Percentiles rank a stretch among this genome's conserved stretches.
Conservation (phyloP, 1,139 yeast species). For the Candida buenavistaensis region DNA sequence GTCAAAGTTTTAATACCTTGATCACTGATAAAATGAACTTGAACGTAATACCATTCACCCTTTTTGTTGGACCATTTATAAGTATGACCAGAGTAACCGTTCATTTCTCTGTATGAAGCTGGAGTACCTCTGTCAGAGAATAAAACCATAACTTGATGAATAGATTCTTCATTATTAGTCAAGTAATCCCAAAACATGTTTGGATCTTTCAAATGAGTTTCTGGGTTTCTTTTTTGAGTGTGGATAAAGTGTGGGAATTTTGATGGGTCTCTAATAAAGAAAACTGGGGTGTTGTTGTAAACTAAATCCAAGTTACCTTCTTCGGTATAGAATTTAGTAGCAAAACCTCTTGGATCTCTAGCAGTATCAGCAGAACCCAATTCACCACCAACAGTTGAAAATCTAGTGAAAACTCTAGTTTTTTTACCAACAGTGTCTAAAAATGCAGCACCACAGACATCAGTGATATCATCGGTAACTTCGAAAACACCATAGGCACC, state of each 20-base stretch:
- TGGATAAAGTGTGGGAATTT: constrained; percentile 89
- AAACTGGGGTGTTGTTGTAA: constrained; percentile 86
- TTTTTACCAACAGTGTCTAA: constrained; percentile 73
- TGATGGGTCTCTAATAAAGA: constrained; percentile 82
- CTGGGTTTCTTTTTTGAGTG: constrained; percentile 79
- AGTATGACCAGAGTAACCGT: constrained; percentile 74
- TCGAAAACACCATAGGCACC: constrained; percentile 83
- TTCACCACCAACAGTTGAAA: constrained; percentile 91
- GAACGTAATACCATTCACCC: constrained; percentile 68
- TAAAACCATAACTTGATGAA: constrained; percentile 62
- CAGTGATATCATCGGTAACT: constrained; percentile 80
- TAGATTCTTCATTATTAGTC: constrained; percentile 59
- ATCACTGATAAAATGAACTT: constrained; percentile 60
- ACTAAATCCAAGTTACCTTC: constrained; percentile 90
- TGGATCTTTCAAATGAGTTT: constrained; percentile 78
- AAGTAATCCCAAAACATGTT: constrained; percentile 74
- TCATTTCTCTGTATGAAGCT: constrained; percentile 61
- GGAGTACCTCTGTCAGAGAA: constrained; percentile 75
- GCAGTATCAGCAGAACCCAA: constrained; percentile 81
- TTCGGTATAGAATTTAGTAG: constrained; percentile 81
- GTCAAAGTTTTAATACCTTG: constrained; percentile 59
- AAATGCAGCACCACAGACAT: constrained; percentile 69
- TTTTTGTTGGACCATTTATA: constrained; percentile 66
- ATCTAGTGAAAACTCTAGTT: constrained; percentile 72
- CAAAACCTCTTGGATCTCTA: constrained; percentile 88